Evolutionary conservation across 1,139 yeast genomes (phyloP), one percentile per base, ranked within the genome.

Genomic region (Debaryomycetaceae sp.): DNA sequence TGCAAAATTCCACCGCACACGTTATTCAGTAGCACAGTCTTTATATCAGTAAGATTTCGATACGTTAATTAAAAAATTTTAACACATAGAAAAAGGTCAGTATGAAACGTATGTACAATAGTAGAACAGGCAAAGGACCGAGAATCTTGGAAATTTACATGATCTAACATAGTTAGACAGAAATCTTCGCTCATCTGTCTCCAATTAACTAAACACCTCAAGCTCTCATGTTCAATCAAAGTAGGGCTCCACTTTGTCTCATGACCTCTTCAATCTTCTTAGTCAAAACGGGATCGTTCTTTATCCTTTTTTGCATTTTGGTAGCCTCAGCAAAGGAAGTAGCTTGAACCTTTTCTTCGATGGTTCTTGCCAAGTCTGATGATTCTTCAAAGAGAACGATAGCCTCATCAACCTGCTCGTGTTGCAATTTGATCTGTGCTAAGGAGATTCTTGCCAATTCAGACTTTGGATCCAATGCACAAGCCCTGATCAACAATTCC

Each of bases 261-360:
- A 72, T 70, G 46, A 71, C 68, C 55, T 74, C 77, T 46, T 64
- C 65, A 54, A 74, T 72, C 60, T 72, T 74, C 45, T 62, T 62
- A 43, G 73, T 65, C 62, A 85, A 75, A 34, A 76, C 65, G 41
- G 88, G 87, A 62, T 85, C 93, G 44, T 76, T 68, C 65, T 78
- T 83, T 55, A 87, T 79, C 63, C 81, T 81, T 60, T 81, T 72
- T 73, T 87, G 96, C 75, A 87, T 81, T 66, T 85, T 85, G 43
- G 90, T 82, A 50, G 97, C 97, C 70, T 89, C 97, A 49, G 95
- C 95, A 59, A 88, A 87, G 34, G 95, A 85, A 51, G 90, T 84
- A 45, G 97, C 95, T 72, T 90, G 97, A 49, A 87, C 76, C 72
- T 90, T 87, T 72, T 93, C 99, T 52, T 85, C 88, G 47, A 81